A percentile compares a stretch with the other conserved stretches of the same genome.
Conservation (phyloP, 2,329 filamentous ascomycete genomes). For the Byssochlamys sp. region DNA sequence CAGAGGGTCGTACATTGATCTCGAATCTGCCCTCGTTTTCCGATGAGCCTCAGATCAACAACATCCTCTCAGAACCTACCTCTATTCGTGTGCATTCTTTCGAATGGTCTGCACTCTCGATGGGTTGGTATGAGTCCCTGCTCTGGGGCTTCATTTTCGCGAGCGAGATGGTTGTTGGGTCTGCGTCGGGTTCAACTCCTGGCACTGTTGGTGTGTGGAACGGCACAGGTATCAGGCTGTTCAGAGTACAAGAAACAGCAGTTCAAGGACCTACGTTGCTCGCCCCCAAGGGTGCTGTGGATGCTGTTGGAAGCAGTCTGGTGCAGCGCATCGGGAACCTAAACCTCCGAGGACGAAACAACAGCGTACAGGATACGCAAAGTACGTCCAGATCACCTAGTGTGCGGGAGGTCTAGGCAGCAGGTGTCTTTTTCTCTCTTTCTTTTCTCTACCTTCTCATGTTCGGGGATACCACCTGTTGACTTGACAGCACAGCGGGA, state of each 20-base stretch:
- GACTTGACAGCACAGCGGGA: slow-evolving; percentile 1
- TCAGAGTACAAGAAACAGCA: slow-evolving; percentile 77
- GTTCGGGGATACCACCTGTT: neutral
- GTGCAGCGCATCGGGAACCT: slow-evolving; percentile 77
- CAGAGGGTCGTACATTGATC: slow-evolving; percentile 34
- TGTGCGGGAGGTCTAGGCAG: slow-evolving; percentile 26
- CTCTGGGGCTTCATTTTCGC: slow-evolving; percentile 90
- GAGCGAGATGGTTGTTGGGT: slow-evolving; percentile 64
- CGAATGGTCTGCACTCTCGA: slow-evolving; percentile 79
- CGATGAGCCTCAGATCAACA: slow-evolving; percentile 52
- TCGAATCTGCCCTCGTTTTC: slow-evolving; percentile 34
- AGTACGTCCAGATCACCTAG: slow-evolving; percentile 20
- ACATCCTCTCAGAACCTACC: slow-evolving; percentile 59
- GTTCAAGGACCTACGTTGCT: slow-evolving; percentile 70
- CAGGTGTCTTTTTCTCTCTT: neutral
- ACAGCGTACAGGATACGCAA: slow-evolving; percentile 24
- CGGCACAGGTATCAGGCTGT: slow-evolving; percentile 75
- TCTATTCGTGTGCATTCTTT: slow-evolving; percentile 75
- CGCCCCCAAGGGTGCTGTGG: slow-evolving; percentile 79
- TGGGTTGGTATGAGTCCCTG: slow-evolving; percentile 92
- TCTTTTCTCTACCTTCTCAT: neutral
- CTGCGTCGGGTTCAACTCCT: slow-evolving; percentile 46
- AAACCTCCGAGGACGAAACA: slow-evolving; percentile 51
- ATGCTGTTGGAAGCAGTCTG: slow-evolving; percentile 83
- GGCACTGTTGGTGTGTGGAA: slow-evolving; percentile 92